Evolutionary conservation across 257 asterid species (phyloP), one percentile per base, ranked within the genome.

Genomic region (Verbascum thapsus): DNA sequence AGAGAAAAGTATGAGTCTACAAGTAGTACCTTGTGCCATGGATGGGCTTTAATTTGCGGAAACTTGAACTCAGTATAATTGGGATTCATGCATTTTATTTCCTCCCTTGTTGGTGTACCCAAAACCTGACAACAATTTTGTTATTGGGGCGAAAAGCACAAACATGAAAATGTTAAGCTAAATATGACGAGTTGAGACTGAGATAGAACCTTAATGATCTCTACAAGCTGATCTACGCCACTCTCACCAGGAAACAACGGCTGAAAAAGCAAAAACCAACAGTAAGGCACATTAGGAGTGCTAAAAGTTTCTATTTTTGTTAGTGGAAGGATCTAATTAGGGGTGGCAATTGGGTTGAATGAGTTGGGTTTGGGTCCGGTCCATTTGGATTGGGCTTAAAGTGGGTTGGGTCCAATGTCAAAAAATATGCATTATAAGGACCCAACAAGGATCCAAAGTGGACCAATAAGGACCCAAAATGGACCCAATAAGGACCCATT

Each of bases 171-270:
- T 22, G 5, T 26, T 34, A 44, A 10, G 26, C 41, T 48, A 16
- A 39, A 59, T 12, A 40, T 58, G 20, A 26, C 16, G 10, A 52
- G 37, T 2, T 1, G 19, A n/a, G n/a, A n/a, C n/a, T n/a, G 68
- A 67, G 72, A 70, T 43, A 58, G 69, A 68, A 86, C 98, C 96
- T 91, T 91, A 74, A 91, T 88, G 69, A 91, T 88, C 85, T 88
- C 98, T 71, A 91, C 98, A 69, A 91, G 94, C 79, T 91, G 98
- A 77, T 91, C 98, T 22, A 91, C 98, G 48, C 97, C 98, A 77
- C 97, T 88, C 80, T 91, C 98, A 60, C 98, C 98, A 52, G 98
- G 97, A 83, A 91, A 88, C 75, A 91, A 68, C 57, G 98, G 98
- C 98, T 88, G 83, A 64, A 64, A 69, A 66, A 72, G 63, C 51